phyloP scores from a whole-genome alignment of 2,329 filamentous ascomycete genomes.

The Fonsecaea monophora region DNA sequence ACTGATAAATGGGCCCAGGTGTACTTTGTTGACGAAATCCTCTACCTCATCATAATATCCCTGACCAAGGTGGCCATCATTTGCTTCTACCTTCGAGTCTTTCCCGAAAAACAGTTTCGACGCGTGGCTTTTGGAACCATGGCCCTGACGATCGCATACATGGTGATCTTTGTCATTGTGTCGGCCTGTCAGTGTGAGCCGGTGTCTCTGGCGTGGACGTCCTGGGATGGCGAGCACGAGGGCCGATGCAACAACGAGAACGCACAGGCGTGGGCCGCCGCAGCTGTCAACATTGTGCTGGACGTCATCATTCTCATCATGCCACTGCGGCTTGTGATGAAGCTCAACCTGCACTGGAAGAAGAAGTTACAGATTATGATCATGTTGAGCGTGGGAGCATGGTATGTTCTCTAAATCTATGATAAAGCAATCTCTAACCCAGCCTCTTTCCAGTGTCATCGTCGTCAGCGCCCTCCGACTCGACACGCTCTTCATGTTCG shows the following conservation, averaged over 20 bases:
- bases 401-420: slow-evolving; percentile 43
- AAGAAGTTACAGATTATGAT: slow-evolving; percentile 59
- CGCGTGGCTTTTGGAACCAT: slow-evolving; percentile 39
- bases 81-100: slow-evolving; percentile 52
- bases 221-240: slow-evolving; percentile 57
- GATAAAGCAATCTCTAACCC: not conserved
- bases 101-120: slow-evolving; percentile 45
- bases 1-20: slow-evolving; percentile 44
- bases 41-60: slow-evolving; percentile 56
- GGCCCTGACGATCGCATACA: slow-evolving; percentile 50
- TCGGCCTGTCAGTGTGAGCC: slow-evolving; percentile 50
- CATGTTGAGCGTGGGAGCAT: slow-evolving; percentile 60
- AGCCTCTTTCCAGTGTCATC: slow-evolving; percentile 47
- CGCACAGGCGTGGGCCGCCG: slow-evolving; percentile 59
- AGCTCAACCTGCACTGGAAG: slow-evolving; percentile 41
- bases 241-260: slow-evolving; percentile 61
- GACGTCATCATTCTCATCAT: slow-evolving; percentile 62
- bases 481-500: slow-evolving; percentile 53
- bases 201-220: slow-evolving; percentile 55
- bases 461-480: slow-evolving; percentile 55
- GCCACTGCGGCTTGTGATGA: slow-evolving; percentile 56
- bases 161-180: slow-evolving; percentile 47
- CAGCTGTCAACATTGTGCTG: slow-evolving; percentile 60
- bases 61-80: slow-evolving; percentile 48
- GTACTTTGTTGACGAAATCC: slow-evolving; percentile 44